These are phyloP conservation scores for Dendrobium nobile DNA, from an alignment of 106 monocot species.

Conservation along the genomic window DNA sequence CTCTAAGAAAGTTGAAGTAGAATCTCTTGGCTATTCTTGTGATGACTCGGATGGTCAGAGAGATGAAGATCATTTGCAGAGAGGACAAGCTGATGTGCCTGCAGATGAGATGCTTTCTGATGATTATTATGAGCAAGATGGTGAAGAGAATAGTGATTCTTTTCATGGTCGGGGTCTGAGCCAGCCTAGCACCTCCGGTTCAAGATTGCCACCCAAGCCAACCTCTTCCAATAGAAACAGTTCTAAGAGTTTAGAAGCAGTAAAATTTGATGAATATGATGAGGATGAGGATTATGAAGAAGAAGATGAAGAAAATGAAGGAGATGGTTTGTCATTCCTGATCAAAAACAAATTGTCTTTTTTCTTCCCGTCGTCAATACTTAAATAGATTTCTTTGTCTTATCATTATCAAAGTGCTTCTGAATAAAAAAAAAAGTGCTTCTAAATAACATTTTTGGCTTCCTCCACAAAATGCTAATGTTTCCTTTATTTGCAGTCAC, in stretches of 20 bases:
- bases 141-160: slow-evolving; percentile 79
- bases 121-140: slow-evolving; percentile 99
- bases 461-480: neutral
- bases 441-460: neutral
- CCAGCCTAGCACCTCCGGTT: slow-evolving; percentile 37
- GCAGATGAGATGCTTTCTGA: slow-evolving; percentile 98
- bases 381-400: neutral
- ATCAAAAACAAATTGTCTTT: no score
- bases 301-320: slow-evolving; percentile 60
- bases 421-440: neutral
- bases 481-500: neutral
- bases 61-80: slow-evolving; percentile 27
- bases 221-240: no score
- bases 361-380: no score
- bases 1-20: slow-evolving; percentile 19
- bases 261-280: slow-evolving; percentile 47
- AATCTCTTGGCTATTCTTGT: slow-evolving; percentile 25
- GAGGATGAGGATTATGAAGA: slow-evolving; percentile 72
- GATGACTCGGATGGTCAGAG: slow-evolving; percentile 40
- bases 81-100: slow-evolving; percentile 58
- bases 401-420: neutral
- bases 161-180: slow-evolving; percentile 41
- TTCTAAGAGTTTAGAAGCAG: slow-evolving; percentile 32
- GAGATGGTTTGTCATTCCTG: slow-evolving; percentile 20
- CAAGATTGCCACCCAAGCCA: slow-evolving; percentile 46